Evolutionary conservation across 352 stramenopile species (phyloP).

Genomic region (Globisporangium rhizosaccharum): DNA sequence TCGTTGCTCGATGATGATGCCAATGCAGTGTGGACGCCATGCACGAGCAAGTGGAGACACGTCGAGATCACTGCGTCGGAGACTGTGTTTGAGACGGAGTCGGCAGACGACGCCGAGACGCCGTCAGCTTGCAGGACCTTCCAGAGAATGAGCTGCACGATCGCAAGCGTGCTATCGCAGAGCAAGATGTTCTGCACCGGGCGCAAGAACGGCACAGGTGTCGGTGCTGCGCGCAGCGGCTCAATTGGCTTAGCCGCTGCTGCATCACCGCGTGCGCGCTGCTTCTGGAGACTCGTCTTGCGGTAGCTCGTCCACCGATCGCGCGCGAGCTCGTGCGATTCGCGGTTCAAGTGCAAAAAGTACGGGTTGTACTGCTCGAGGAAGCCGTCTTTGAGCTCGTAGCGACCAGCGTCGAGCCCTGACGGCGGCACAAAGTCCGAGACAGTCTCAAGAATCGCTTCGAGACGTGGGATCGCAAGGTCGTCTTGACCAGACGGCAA

Average conservation of each 20-base stretch:
- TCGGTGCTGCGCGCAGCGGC: constrained; percentile 29
- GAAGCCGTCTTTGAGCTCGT: constrained; percentile 67
- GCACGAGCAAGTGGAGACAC: constrained; percentile 72
- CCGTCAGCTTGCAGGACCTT: constrained; percentile 29
- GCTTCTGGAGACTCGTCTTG: constrained; percentile 38
- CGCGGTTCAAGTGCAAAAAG: constrained; percentile 80
- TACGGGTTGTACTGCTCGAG: constrained; percentile 86
- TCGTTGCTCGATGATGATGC: constrained; percentile 13
- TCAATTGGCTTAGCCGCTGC: constrained; percentile 25
- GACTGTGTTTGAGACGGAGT: constrained; percentile 27
- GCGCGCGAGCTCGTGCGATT: constrained; percentile 74
- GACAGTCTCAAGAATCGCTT: constrained; percentile 57
- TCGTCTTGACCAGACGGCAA: constrained; percentile 81
- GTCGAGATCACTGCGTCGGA: constrained; percentile 84
- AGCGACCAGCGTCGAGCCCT: constrained; percentile 72
- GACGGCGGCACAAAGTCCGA: constrained; percentile 68
- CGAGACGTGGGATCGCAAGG: constrained; percentile 56
- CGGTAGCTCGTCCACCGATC: constrained; percentile 79
- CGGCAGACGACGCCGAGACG: constrained; percentile 17
- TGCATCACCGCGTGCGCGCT: constrained; percentile 11
- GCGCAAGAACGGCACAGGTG: constrained; percentile 45
- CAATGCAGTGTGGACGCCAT: constrained; percentile 61
- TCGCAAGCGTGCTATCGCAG: constrained; percentile 58
- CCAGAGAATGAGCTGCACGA: constrained; percentile 68
- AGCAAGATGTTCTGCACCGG: constrained; percentile 57